These are phyloP conservation scores for Periconia sp. DNA, from an alignment of 2,329 filamentous ascomycete species.

Conservation along the genomic window DNA sequence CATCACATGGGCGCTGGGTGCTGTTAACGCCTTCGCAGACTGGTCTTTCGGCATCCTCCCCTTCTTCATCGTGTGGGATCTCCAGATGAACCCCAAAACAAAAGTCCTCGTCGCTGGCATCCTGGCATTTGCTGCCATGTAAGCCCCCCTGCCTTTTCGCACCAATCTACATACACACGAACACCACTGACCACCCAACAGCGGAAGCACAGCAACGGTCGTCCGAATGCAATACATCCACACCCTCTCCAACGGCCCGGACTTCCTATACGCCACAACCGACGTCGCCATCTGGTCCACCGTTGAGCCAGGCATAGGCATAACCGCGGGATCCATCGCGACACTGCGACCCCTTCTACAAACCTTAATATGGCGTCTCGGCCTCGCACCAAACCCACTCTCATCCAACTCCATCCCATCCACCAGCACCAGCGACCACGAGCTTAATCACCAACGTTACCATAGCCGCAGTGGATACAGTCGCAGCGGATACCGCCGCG, in stretches of 20 bases:
- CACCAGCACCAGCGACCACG: not conserved
- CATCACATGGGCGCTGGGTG: slow-evolving; percentile 48
- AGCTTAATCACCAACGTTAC: too few species aligned
- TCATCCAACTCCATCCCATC: not conserved
- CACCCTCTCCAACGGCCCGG: slow-evolving; percentile 42
- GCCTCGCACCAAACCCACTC: slow-evolving; percentile 14
- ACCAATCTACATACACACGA: not conserved
- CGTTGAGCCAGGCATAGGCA: slow-evolving; percentile 40
- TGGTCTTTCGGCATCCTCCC: slow-evolving; percentile 38
- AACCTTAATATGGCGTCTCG: slow-evolving; percentile 21
- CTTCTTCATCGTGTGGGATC: slow-evolving; percentile 52
- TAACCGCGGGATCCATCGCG: slow-evolving; percentile 51
- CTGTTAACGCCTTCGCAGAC: slow-evolving; percentile 34
- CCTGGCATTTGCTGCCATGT: slow-evolving; percentile 50
- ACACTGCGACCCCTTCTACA: slow-evolving; percentile 53
- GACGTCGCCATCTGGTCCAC: slow-evolving; percentile 46
- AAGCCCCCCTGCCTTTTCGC: not conserved
- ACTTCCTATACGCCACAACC: slow-evolving; percentile 47
- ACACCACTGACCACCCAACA: slow-evolving; percentile 1
- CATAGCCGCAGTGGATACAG: too few species aligned
- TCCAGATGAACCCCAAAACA: slow-evolving; percentile 52
- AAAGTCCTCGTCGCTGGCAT: slow-evolving; percentile 57
- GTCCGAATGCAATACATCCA: slow-evolving; percentile 50
- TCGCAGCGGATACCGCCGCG: too few species aligned
- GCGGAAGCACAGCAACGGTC: slow-evolving; percentile 55